Evolutionary conservation across 257 asterid genomes (phyloP).

Genomic region (Haberlea rhodopensis): DNA sequence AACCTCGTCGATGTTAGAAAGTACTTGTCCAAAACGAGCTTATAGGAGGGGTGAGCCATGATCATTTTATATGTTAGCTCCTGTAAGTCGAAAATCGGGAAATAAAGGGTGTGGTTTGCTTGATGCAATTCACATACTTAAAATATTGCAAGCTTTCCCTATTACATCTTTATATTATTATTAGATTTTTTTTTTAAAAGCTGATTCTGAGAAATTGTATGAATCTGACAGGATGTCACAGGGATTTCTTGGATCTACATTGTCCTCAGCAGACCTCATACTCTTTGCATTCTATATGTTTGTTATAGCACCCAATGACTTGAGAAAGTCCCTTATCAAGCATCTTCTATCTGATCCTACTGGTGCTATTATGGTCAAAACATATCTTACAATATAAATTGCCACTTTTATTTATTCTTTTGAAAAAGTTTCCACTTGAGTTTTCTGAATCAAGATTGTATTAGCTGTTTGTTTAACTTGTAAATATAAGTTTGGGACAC

Average conservation of each 20-base stretch:
- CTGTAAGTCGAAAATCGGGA: no score
- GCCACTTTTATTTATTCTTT: conserved; percentile 10
- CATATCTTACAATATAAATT: conserved; percentile 56
- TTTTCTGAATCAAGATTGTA: conserved; percentile 19
- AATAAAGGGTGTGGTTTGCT: no score
- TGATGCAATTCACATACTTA: neutral
- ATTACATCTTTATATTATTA: neutral
- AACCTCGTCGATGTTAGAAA: no score
- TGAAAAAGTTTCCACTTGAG: neutral
- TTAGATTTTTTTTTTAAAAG: neutral
- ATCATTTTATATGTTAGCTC: no score
- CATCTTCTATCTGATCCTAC: conserved; percentile 96
- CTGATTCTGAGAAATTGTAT: conserved; percentile 17
- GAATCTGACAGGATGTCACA: conserved; percentile 80
- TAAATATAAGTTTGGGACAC: conserved; percentile 12
- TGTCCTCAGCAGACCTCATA: conserved; percentile 82
- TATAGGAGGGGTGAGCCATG: no score
- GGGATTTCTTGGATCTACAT: conserved; percentile 94
- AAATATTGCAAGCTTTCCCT: neutral
- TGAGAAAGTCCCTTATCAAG: conserved; percentile 82
- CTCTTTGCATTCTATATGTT: conserved; percentile 90
- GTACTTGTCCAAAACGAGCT: no score
- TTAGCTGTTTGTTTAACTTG: conserved; percentile 7
- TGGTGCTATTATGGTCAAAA: conserved; percentile 78
- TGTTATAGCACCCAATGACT: conserved; percentile 82